These are phyloP conservation scores for Aspergillus nanangensis DNA, from an alignment of 495 filamentous ascomycete species.

Conservation along the genomic window DNA sequence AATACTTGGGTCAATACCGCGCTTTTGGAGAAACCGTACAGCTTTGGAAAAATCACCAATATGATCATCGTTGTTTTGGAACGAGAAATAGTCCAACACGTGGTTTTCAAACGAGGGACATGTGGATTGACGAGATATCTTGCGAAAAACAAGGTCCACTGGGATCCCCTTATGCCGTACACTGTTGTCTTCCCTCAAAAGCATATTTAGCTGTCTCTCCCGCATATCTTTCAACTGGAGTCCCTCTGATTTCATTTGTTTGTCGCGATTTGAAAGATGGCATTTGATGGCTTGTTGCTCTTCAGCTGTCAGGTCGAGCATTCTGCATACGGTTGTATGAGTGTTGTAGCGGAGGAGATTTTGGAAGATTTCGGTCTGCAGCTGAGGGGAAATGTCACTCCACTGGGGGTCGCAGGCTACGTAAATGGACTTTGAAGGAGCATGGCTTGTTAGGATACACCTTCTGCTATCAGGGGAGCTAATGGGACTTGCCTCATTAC, in stretches of 20 bases:
- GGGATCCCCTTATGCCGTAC: conserved; percentile 3
- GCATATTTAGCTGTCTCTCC: conserved; percentile 21
- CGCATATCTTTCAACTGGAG: conserved; percentile 24
- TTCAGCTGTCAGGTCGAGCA: conserved; percentile 22
- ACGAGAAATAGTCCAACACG: conserved; percentile 26
- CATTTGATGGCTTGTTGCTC: conserved; percentile 14
- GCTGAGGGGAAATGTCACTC: conserved; percentile 25
- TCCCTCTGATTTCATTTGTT: conserved; percentile 25
- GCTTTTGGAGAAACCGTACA: conserved; percentile 23
- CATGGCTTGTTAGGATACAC: too few species aligned
- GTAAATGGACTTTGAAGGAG: too few species aligned
- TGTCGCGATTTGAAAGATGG: conserved; percentile 15
- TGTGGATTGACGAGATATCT: too few species aligned
- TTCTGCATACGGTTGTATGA: conserved; percentile 11
- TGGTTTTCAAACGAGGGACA: too few species aligned
- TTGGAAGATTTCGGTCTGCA: conserved; percentile 33
- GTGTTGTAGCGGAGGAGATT: conserved; percentile 21
- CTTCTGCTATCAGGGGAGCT: conserved; percentile 1
- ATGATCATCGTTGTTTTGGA: conserved; percentile 21
- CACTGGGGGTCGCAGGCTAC: conserved; percentile 29
- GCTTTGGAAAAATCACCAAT: too few species aligned
- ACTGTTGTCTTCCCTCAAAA: conserved; percentile 29
- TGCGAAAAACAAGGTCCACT: too few species aligned
- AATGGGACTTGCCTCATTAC: too few species aligned
- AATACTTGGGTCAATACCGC: conserved; percentile 17